phyloP scores from a whole-genome alignment of 768 basidiomycete species.

The Mycena latifolia region DNA sequence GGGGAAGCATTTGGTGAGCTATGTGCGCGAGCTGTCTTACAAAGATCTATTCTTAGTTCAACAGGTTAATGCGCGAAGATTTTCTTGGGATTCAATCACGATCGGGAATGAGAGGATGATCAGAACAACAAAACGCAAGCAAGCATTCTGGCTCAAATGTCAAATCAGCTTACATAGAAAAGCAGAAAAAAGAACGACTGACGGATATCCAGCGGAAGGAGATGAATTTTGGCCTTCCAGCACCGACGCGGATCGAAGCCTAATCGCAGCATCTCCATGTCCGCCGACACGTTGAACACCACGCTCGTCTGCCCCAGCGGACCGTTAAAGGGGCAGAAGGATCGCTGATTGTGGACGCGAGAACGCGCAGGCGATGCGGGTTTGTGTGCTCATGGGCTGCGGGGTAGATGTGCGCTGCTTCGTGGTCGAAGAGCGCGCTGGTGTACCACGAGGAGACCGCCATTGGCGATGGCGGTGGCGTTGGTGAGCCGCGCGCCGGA shows the following conservation, averaged over 20 bases:
- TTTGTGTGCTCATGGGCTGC: slow-evolving; percentile 39
- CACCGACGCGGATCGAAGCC: slow-evolving; percentile 45
- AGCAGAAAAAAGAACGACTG: neutral
- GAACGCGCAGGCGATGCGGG: slow-evolving; percentile 37
- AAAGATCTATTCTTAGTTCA: too few species aligned
- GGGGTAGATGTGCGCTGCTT: slow-evolving; percentile 52
- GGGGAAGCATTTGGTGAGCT: too few species aligned
- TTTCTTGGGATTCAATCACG: too few species aligned
- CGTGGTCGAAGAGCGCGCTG: slow-evolving; percentile 40
- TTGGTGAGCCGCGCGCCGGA: slow-evolving; percentile 54
- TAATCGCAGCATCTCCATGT: slow-evolving; percentile 26
- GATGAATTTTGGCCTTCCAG: slow-evolving; percentile 47
- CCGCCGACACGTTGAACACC: slow-evolving; percentile 49
- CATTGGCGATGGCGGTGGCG: slow-evolving; percentile 49
- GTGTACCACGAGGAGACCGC: slow-evolving; percentile 51
- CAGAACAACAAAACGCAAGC: too few species aligned
- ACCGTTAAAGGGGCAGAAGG: slow-evolving; percentile 50
- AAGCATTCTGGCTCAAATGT: too few species aligned
- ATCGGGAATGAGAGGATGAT: too few species aligned
- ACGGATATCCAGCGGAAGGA: slow-evolving; percentile 32
- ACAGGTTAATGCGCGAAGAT: too few species aligned
- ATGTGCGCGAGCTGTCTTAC: too few species aligned
- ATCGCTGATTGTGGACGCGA: slow-evolving; percentile 51
- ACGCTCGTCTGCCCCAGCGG: slow-evolving; percentile 48
- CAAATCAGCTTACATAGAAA: too few species aligned